These are phyloP conservation scores for Candida mattraensis DNA, from an alignment of 805 yeast species.

Conservation along the genomic window DNA sequence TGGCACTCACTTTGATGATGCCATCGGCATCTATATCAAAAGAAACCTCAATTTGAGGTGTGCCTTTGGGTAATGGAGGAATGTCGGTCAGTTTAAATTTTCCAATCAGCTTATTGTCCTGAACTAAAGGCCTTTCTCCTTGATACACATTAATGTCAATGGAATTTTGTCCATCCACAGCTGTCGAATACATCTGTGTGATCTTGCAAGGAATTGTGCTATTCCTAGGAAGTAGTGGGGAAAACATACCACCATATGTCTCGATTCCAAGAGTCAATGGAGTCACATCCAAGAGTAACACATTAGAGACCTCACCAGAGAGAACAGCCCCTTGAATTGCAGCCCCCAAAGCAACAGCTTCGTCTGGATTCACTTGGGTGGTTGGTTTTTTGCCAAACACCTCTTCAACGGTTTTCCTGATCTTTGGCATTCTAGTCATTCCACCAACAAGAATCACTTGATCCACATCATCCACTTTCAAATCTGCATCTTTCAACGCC, in stretches of 20 bases:
- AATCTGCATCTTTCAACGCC: constrained; percentile 79
- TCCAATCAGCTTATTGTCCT: constrained; percentile 94
- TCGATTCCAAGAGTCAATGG: constrained; percentile 92
- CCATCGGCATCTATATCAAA: constrained; percentile 98
- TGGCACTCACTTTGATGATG: constrained; percentile 91
- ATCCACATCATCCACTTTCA: constrained; percentile 63
- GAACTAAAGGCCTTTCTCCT: constrained; percentile 94
- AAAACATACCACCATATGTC: constrained; percentile 95
- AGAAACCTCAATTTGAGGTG: constrained; percentile 86
- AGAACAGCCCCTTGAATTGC: constrained; percentile 97
- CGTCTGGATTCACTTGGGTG: constrained; percentile 92
- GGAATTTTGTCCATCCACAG: constrained; percentile 92
- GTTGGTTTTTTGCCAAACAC: constrained; percentile 83
- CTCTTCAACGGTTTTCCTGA: constrained; percentile 68
- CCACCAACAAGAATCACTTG: constrained; percentile 89
- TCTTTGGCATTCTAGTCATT: constrained; percentile 92
- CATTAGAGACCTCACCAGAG: constrained; percentile 93
- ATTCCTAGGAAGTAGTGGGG: constrained; percentile 82
- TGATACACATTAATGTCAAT: constrained; percentile 96
- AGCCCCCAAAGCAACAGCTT: constrained; percentile 95
- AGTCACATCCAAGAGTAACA: constrained; percentile 83
- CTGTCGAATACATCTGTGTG: constrained; percentile 91
- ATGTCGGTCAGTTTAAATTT: constrained; percentile 90
- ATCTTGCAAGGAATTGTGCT: constrained; percentile 94
- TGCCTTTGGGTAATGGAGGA: constrained; percentile 88